Evolutionary conservation across 163 green algal species (phyloP), one percentile per base, ranked within the genome.

Genomic region (Scenedesmus sp.): DNA sequence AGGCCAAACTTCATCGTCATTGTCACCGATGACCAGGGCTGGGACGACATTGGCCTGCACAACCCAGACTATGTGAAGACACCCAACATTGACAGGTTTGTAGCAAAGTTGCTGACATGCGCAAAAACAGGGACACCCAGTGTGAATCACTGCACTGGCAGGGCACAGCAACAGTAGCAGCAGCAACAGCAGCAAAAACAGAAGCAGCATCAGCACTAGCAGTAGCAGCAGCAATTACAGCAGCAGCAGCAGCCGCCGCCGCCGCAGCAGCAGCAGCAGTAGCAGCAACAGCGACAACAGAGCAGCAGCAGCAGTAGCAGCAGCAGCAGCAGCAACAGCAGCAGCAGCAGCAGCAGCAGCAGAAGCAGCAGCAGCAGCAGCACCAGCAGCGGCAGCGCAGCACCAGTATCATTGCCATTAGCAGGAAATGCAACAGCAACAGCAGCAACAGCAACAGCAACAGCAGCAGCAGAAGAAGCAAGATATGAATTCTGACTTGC

Each of bases 1-100:
- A 54, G 55, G 82, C 84, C 84, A 6, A 89, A 77, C 84, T 23
- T 89, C n/a, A 89, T 89, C 57, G 60, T 89, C n/a, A 56, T 89
- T 12, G 16, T 89, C 9, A 76, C 60, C 0, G 84, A 89, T 55
- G 84, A 89, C n/a, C 59, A 81, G 57, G 84, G 84, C 18, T 89
- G 84, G 84, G 84, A 89, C 60, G 84, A 89, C 57, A 52, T 81
- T 18, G 84, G n/a, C 12, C 16, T 89, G 56, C 55, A 89, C 1
- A 54, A 89, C 55, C 54, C 82, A 34, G 16, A 62, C 4, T 82
- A 82, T 13, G 74, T 82, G 7, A 52, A 82, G n/a, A 82, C 74
- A 15, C 74, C 74, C 7, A 52, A 82, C 74, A 52, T 82, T 54
- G 74, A 82, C 62, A 10, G 62, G 62, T 70, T 13, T 23, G 62